These are phyloP conservation scores for Grammothele lineata DNA, from an alignment of 768 basidiomycete genomes.

Conservation along the genomic window DNA sequence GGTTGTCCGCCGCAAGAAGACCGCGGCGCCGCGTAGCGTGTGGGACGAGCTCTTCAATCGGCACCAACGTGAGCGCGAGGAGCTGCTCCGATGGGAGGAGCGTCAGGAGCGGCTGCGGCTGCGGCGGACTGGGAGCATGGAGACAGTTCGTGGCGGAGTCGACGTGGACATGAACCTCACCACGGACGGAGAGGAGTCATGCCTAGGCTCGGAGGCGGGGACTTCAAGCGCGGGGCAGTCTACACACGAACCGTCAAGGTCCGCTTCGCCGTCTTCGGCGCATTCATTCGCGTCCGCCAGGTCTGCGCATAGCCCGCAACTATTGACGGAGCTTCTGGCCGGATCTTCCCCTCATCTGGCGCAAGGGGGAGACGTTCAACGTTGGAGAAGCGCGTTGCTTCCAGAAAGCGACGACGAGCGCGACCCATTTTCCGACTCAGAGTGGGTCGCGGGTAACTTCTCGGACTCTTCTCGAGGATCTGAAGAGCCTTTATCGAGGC, in stretches of 20 bases:
- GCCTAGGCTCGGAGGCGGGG: too few species aligned
- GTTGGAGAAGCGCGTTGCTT: too few species aligned
- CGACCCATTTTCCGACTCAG: not conserved
- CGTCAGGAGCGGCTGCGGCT: not conserved
- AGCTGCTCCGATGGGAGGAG: conserved; percentile 21
- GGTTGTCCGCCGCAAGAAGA: conserved; percentile 7
- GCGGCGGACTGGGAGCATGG: conserved; percentile 13
- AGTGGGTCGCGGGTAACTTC: not conserved
- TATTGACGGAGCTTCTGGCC: not conserved
- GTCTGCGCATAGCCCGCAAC: not conserved
- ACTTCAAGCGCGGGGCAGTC: not conserved
- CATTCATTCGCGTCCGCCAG: not conserved
- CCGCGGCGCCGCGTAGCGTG: conserved; percentile 2
- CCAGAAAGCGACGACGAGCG: not conserved
- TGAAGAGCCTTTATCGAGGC: not conserved
- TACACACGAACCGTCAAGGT: not conserved
- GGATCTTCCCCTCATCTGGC: too few species aligned
- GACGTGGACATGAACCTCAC: not conserved
- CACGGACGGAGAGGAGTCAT: too few species aligned
- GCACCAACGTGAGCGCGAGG: conserved; percentile 22
- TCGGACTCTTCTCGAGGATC: not conserved
- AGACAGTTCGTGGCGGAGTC: conserved; percentile 10
- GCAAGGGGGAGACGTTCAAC: too few species aligned
- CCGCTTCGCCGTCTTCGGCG: not conserved
- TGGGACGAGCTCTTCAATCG: conserved; percentile 26